Base-by-base conservation (phyloP, 2,329 filamentous ascomycete species). In the Plenodomus biglobosus region DNA sequence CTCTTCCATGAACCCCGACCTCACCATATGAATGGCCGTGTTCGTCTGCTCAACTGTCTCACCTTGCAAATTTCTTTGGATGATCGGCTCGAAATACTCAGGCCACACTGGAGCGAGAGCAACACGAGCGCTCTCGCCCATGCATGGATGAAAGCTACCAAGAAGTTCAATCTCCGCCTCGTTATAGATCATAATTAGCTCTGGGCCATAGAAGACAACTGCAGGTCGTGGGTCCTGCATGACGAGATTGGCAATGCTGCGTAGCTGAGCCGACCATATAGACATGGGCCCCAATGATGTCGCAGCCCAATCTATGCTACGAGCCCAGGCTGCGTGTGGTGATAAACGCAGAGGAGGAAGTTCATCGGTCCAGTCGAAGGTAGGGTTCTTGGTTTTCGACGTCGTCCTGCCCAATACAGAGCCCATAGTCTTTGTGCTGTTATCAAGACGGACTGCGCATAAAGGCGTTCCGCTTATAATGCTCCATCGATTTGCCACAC, bases 181-280 rank as follows among this genome's bases (percentile, higher is more conserved):
- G 39, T 75, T 75, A 49, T 73, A 74, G 17, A 74, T 55, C 53
- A 71, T 68, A 10, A 64, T 66, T 20, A 70, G 61, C 16, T 70
- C 62, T 8, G 66, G 51, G 1, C 73, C 72, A 60, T 78, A 24
- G 81, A 84, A 62, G 72, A 90, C 80, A 2, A 86, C 84, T 2
- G 84, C 82, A 1, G 86, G 85, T 8, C 57, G 45, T 27, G 52
- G 45, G 40, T 62, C 57, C 13, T 54, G 55, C 86, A 92, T 89
- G 55, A 92, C 81, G 40, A 91, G 73, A 65, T 90, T 91, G 32
- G 86, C 85, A 82, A 90, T 86, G 55, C 82, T 82, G 44, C 88
- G 81, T 42, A 92, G 72, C 56, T 89, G 85, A 19, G 80, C 69
- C 2, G 79, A 73, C 87, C 88, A 92, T 21, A 76, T 69, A 51